Conservation (phyloP, 208 protist species). For the Crithidia bombi region DNA sequence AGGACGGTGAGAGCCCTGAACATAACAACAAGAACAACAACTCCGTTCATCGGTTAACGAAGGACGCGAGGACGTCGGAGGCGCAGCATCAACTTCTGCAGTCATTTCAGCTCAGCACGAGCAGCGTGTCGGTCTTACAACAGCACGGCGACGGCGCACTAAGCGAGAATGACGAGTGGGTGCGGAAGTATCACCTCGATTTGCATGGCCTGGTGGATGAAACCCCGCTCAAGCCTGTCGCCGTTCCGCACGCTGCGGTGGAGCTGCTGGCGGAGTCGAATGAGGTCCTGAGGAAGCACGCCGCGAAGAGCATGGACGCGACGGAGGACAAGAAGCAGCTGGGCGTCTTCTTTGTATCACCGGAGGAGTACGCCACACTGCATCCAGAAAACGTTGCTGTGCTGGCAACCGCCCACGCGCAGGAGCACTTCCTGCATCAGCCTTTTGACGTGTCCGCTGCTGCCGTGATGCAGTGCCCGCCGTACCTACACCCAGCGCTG, state of each 20-base stretch:
- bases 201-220: conserved; percentile 50
- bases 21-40: conserved; percentile 9
- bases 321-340: conserved; percentile 34
- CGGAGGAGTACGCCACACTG: conserved; percentile 46
- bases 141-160: conserved; percentile 57
- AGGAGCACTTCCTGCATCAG: conserved; percentile 50
- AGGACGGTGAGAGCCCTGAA: conserved; percentile 28
- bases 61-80: conserved; percentile 28
- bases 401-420: conserved; percentile 50
- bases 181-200: conserved; percentile 74
- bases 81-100: conserved; percentile 36
- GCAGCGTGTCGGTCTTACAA: conserved; percentile 34
- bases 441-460: conserved; percentile 49
- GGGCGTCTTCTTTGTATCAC: conserved; percentile 45
- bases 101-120: conserved; percentile 39
- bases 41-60: too few relatives aligned
- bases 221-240: conserved; percentile 46
- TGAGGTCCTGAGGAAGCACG: conserved; percentile 23
- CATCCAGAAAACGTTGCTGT: conserved; percentile 60
- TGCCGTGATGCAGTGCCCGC: conserved; percentile 30
- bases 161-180: conserved; percentile 51
- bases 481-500: conserved; percentile 69
- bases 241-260: conserved; percentile 32
- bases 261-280: conserved; percentile 43
- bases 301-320: conserved; percentile 10